Percentiles rank a stretch among this genome's conserved stretches.
Evolutionary conservation across 2,329 filamentous ascomycete species (phyloP).

Genomic region (Colletotrichum lindemuthianum): DNA sequence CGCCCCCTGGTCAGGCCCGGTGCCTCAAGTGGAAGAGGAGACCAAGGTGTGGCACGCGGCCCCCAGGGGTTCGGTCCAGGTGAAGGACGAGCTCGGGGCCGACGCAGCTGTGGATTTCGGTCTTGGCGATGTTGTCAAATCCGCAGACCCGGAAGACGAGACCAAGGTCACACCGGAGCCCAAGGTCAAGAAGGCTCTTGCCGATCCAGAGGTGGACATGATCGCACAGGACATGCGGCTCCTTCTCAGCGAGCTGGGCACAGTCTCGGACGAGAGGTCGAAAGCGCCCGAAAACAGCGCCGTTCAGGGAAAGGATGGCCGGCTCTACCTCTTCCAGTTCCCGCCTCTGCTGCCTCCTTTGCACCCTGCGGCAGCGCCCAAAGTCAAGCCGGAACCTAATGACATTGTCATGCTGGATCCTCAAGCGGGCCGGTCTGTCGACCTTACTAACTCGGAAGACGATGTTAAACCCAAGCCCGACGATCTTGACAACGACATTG

Average conservation of each 20-base stretch:
- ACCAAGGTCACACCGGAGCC: constrained; percentile 39
- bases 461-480: constrained; percentile 39
- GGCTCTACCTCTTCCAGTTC: constrained; percentile 72
- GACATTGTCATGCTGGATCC: constrained; percentile 51
- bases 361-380: constrained; percentile 43
- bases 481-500: constrained; percentile 39
- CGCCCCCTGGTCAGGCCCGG: constrained; percentile 42
- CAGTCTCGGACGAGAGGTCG: constrained; percentile 40
- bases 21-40: constrained; percentile 42
- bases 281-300: constrained; percentile 39
- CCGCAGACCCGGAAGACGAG: constrained; percentile 37
- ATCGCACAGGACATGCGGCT: constrained; percentile 53
- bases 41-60: constrained; percentile 58
- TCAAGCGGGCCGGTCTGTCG: constrained; percentile 46
- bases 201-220: constrained; percentile 51
- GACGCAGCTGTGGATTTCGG: constrained; percentile 52
- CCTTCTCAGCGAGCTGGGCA: constrained; percentile 55
- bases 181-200: constrained; percentile 42
- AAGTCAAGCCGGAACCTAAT: constrained; percentile 55
- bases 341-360: constrained; percentile 70
- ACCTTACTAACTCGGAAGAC: constrained; percentile 50
- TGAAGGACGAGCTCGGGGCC: constrained; percentile 57
- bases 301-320: constrained; percentile 52
- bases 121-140: constrained; percentile 47
- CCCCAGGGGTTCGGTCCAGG: constrained; percentile 46